A percentile compares a stretch with the other conserved stretches of the same genome.
Evolutionary conservation across 2,329 filamentous ascomycete genomes (phyloP).

Genomic region (Diplodia scrobiculata): DNA sequence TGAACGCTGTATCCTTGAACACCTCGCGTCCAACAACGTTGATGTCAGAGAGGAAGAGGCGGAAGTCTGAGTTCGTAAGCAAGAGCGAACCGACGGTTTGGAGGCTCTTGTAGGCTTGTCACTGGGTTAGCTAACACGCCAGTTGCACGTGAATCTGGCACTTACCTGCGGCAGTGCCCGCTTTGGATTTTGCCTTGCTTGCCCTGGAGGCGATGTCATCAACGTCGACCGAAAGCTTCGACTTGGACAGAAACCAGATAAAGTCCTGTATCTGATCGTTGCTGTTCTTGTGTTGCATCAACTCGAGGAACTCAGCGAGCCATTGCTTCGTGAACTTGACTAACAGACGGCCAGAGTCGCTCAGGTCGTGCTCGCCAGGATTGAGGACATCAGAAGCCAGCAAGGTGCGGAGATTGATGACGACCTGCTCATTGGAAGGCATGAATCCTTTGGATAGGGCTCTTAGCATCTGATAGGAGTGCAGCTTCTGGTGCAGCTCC

Average conservation of each 20-base stretch:
- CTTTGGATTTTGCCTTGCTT: conserved; percentile 64
- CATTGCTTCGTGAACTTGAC: conserved; percentile 71
- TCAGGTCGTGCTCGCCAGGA: conserved; percentile 72
- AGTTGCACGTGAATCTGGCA: conserved; percentile 25
- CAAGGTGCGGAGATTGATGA: conserved; percentile 76
- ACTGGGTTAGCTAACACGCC: conserved; percentile 33
- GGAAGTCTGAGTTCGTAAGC: conserved; percentile 86
- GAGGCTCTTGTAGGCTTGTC: conserved; percentile 73
- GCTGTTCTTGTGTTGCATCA: conserved; percentile 79
- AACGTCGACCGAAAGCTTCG: conserved; percentile 69
- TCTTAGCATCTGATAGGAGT: conserved; percentile 87
- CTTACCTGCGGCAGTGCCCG: conserved; percentile 70
- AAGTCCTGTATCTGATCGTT: conserved; percentile 89
- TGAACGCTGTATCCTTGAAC: conserved; percentile 81
- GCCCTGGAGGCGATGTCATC: conserved; percentile 64
- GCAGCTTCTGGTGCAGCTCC: conserved; percentile 82
- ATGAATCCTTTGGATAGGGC: conserved; percentile 83
- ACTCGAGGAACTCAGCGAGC: conserved; percentile 77
- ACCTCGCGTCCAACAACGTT: conserved; percentile 78
- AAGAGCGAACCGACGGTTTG: conserved; percentile 82
- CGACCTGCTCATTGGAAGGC: conserved; percentile 84
- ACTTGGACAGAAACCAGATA: conserved; percentile 78
- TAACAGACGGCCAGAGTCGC: conserved; percentile 73
- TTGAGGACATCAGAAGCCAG: conserved; percentile 78
- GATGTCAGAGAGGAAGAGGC: conserved; percentile 79